Evolutionary conservation across 768 basidiomycete genomes (phyloP), one percentile per base, ranked within the genome.

Genomic region (Suillus plorans): DNA sequence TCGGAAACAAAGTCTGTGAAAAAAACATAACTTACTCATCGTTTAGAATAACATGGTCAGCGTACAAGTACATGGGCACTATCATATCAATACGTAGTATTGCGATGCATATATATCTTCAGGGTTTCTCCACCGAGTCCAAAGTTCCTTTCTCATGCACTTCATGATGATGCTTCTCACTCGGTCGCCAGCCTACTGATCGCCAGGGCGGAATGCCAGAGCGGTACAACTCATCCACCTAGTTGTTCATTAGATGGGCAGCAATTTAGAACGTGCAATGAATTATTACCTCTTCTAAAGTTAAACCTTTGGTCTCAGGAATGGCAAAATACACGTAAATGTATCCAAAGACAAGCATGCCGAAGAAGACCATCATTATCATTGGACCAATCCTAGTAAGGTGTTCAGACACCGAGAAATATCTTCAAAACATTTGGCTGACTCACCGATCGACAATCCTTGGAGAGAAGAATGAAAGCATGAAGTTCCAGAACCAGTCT

Each of bases 241-340:
- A 45, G 31, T 22, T 20, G 34, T 22, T 14, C 16, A 58, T 34
- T 3, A 7, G 14, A 18, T 50, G 60, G 42, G 53, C 47, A 63
- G 56, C 0, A 25, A 14, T 18, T 60, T 25, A 52, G 44, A 2
- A 64, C 8, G 60, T 5, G 28, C 6, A 10, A 60, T 52, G 36
- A 49, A 68, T 37, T 65, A 73, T 37, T 63, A 86, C 87, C 81
- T 90, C 88, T 78, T 92, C 91, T 67, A 91, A 74, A 62, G 86
- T 85, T 25, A 93, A 83, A 13, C 91, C 90, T 73, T 86, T 92
- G 28, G 89, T 93, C 80, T 94, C 93, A 25, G 92, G 92, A 56
- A 94, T 85, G 73, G 87, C 85, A 62, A 92, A 76, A 74, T 87
- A 91, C 31, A 91, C 91, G 72, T 90, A 94, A 64, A 85, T 74